Percentiles rank a stretch among this genome's conserved stretches.
These are phyloP conservation scores for Cordyceps sp. DNA, from an alignment of 2,329 filamentous ascomycete species.

Conservation along the genomic window DNA sequence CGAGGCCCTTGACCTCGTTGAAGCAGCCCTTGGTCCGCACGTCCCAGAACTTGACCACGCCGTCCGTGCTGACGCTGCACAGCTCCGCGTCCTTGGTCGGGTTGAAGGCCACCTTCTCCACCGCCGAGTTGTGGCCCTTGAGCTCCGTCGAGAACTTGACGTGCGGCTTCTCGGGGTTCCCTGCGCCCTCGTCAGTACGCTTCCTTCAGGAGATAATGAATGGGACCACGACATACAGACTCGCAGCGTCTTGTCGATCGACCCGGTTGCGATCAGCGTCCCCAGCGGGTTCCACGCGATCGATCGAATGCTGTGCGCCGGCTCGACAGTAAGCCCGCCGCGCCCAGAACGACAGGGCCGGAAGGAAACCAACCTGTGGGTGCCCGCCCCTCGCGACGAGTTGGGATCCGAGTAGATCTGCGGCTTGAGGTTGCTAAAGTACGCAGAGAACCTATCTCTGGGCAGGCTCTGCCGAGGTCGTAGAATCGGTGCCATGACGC, in stretches of 20 bases:
- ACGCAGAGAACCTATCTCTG: slow-evolving; percentile 51
- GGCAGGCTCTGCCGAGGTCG: slow-evolving; percentile 37
- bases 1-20: slow-evolving; percentile 50
- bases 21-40: slow-evolving; percentile 55
- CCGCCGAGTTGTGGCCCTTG: slow-evolving; percentile 44
- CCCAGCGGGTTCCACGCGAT: slow-evolving; percentile 85
- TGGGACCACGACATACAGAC: slow-evolving; percentile 36
- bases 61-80: slow-evolving; percentile 58
- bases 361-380: slow-evolving; percentile 40
- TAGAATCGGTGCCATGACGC: slow-evolving; percentile 23
- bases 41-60: slow-evolving; percentile 66
- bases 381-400: slow-evolving; percentile 32
- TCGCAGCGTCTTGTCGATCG: slow-evolving; percentile 51
- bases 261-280: slow-evolving; percentile 68
- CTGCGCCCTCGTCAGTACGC: slow-evolving; percentile 13
- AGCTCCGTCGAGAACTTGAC: slow-evolving; percentile 63
- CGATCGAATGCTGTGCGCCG: slow-evolving; percentile 54
- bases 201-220: neutral
- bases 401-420: slow-evolving; percentile 52
- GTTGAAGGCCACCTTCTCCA: slow-evolving; percentile 67
- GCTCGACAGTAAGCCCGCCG: too few relatives aligned
- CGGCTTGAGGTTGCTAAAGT: slow-evolving; percentile 53
- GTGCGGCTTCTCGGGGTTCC: slow-evolving; percentile 62
- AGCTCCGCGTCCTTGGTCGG: slow-evolving; percentile 62
- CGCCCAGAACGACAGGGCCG: too few relatives aligned